Percentiles rank a stretch among this genome's conserved stretches.
These are phyloP conservation scores for Fibroporia radiculosa DNA, from an alignment of 768 basidiomycete genomes.

Conservation along the genomic window DNA sequence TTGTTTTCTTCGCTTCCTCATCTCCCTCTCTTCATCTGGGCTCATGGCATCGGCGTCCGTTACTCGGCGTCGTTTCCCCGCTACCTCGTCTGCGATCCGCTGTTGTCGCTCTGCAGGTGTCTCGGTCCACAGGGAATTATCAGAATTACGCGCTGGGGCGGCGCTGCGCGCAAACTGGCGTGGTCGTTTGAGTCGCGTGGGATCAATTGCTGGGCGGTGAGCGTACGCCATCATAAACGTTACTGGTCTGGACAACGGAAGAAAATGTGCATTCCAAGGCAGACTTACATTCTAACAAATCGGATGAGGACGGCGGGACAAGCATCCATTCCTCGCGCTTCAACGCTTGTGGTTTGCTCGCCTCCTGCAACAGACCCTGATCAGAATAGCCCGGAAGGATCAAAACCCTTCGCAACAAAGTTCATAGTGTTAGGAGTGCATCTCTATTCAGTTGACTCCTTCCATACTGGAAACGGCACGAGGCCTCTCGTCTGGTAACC, in stretches of 20 bases:
- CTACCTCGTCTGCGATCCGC: slow-evolving; percentile 87
- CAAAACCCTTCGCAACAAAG: background rate
- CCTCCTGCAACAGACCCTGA: slow-evolving; percentile 42
- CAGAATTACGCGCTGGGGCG: slow-evolving; percentile 32
- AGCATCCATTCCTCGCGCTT: slow-evolving; percentile 98
- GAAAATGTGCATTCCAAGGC: background rate
- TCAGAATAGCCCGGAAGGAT: background rate
- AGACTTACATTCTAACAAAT: slow-evolving; percentile 66
- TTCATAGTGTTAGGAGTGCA: too few species aligned
- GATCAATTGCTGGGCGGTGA: slow-evolving; percentile 66
- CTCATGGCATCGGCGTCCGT: slow-evolving; percentile 39
- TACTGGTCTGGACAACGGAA: too few species aligned
- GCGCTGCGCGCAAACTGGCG: slow-evolving; percentile 69
- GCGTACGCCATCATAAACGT: too few species aligned
- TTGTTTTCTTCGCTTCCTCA: slow-evolving; percentile 47
- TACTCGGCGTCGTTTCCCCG: slow-evolving; percentile 80
- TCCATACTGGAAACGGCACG: too few species aligned
- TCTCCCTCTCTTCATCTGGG: slow-evolving; percentile 35
- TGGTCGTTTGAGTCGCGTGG: slow-evolving; percentile 64
- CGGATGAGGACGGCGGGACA: slow-evolving; percentile 78
- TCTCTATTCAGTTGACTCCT: too few species aligned
- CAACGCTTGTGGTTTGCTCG: slow-evolving; percentile 64
- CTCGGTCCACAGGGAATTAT: slow-evolving; percentile 89
- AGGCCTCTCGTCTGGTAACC: too few species aligned
- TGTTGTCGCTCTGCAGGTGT: slow-evolving; percentile 90